phyloP scores from a whole-genome alignment of 179 eudicot species.

The Carnegiea gigantea region DNA sequence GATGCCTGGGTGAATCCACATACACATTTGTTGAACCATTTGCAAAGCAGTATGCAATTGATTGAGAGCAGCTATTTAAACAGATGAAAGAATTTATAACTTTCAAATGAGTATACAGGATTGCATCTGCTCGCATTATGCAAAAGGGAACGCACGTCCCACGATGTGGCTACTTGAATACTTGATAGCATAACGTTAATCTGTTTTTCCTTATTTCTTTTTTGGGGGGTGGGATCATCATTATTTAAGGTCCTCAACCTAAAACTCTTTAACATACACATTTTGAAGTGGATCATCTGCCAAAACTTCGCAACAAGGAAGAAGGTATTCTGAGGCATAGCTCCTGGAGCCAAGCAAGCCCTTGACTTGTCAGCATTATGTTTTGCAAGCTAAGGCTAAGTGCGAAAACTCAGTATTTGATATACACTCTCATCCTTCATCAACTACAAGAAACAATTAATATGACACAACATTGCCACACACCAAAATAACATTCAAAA shows the following conservation, averaged over 20 bases:
- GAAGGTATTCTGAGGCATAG: background rate
- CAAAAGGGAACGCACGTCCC: background rate
- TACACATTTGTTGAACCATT: background rate
- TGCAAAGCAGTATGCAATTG: slow-evolving; percentile 4
- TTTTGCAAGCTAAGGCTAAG: background rate
- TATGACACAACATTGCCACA: background rate
- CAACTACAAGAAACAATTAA: background rate
- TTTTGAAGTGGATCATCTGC: too few species aligned
- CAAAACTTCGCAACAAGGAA: too few species aligned
- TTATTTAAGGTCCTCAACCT: too few species aligned
- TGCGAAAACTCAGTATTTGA: background rate
- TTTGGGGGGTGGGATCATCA: too few species aligned
- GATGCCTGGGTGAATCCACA: background rate
- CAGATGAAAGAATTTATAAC: background rate
- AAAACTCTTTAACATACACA: too few species aligned
- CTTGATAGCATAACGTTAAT: background rate
- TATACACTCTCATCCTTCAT: background rate
- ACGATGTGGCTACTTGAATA: too few species aligned
- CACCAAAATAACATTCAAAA: slow-evolving; percentile 13
- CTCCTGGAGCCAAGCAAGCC: background rate
- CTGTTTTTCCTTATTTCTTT: background rate
- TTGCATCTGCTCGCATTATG: background rate
- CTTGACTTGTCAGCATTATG: background rate
- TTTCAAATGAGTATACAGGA: background rate
- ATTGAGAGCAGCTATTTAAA: background rate